Base-by-base conservation (phyloP, 2,329 filamentous ascomycete genomes). In the Hirsutella rhossiliensis region DNA sequence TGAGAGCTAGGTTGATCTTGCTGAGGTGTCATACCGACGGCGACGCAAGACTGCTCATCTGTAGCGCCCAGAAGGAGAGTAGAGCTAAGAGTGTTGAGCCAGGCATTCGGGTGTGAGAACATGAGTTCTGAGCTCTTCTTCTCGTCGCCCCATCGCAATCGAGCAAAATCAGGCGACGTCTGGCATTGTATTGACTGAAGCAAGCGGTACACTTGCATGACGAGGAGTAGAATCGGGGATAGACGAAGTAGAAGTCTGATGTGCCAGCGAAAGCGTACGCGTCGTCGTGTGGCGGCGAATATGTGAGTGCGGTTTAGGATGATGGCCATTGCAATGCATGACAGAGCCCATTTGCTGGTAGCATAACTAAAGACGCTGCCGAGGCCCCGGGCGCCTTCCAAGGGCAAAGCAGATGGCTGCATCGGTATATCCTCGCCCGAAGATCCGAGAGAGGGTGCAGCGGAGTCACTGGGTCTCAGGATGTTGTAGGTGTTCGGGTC, bases 121-220 rank as follows among this genome's bases (percentile, higher is more conserved):
- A 87, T 80, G 39, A 87, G 68, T 23, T 80, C 73, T 5, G 80
- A 78, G 40, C 69, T 73, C 58, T 79, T 84, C 50, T 68, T 76
- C 7, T 78, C 64, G 50, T 81, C 78, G 8, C 80, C 81, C 74
- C 84, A 87, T 37, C 83, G 80, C 53, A 87, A 64, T 46, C 76
- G 64, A 34, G 78, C 68, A 56, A 86, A 89, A 46, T 84, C 68
- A 12, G 82, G 73, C 11, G 84, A 86, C 1, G 89, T 94, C 65
- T 98, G 92, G 56, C 92, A 97, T 56, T 88, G 87, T 50, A 97
- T 86, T 1, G 86, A 87, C 55, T 88, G 85, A 6, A 96, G 71
- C 3, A 97, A 64, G 34, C 69, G 72, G 38, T 79, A 67, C 19
- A 82, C 79, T 56, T 96, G 87, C 31, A 76, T 63, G 5, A 75